Conservation (phyloP, 176 grass and related monocot genomes). For the Zea luxurians region DNA sequence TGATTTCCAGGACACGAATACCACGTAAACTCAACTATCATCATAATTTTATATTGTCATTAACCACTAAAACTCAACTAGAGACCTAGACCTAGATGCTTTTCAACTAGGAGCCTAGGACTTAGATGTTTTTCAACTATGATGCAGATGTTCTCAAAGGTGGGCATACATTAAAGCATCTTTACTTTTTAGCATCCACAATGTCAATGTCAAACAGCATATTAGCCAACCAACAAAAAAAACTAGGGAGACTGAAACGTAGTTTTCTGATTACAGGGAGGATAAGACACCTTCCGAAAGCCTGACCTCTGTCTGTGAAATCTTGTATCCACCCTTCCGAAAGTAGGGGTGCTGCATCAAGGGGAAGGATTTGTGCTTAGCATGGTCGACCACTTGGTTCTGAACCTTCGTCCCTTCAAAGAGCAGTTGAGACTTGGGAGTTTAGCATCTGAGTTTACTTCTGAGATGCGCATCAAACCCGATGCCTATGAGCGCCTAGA, state of each 20-base stretch:
- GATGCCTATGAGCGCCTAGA: conserved; percentile 34
- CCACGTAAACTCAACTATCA: too few relatives aligned
- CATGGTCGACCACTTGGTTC: background rate
- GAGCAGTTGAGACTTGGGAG: background rate
- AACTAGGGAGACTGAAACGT: background rate
- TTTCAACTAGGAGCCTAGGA: too few relatives aligned
- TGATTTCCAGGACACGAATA: too few relatives aligned
- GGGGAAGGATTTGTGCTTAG: conserved; percentile 22
- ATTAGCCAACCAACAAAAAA: conserved; percentile 33
- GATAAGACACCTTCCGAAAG: background rate
- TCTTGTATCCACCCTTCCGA: background rate
- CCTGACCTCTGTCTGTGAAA: background rate
- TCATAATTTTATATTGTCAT: too few relatives aligned
- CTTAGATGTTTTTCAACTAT: too few relatives aligned
- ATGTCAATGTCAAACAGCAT: conserved; percentile 30
- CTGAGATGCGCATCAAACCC: background rate
- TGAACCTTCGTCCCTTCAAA: conserved; percentile 27
- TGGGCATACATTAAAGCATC: background rate
- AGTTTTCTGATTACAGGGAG: conserved; percentile 35
- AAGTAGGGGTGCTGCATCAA: conserved; percentile 5
- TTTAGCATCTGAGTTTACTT: conserved; percentile 14
- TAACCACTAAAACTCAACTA: too few relatives aligned
- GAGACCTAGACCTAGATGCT: too few relatives aligned
- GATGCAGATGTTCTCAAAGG: too few relatives aligned
- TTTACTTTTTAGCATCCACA: conserved; percentile 29